Percentiles rank a stretch among this genome's conserved stretches.
Evolutionary conservation across 371 early-diverging fungal genomes (phyloP).

Genomic region (Mucor saturninus): DNA sequence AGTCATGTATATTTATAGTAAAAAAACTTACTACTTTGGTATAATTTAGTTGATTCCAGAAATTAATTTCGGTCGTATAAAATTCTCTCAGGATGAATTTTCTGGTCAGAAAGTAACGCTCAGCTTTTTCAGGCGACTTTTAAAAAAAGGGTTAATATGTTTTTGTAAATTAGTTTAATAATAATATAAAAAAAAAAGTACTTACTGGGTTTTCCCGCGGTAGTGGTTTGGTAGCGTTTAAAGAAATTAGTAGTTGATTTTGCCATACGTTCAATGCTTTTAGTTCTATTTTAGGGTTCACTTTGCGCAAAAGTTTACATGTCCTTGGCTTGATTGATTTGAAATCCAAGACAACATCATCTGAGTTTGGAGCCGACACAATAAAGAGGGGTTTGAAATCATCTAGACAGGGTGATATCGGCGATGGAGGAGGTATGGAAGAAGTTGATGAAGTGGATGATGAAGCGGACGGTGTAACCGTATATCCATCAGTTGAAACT

Average conservation of each 20-base stretch:
- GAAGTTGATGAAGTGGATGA: constrained; percentile 8
- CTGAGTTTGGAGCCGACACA: constrained; percentile 16
- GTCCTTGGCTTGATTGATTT: constrained; percentile 25
- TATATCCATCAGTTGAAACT: not conserved
- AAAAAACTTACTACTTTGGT: constrained; percentile 40
- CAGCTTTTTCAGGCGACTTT: constrained; percentile 37
- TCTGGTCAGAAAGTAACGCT: constrained; percentile 29
- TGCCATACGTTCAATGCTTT: constrained; percentile 40
- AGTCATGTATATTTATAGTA: not conserved
- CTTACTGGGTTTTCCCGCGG: not conserved
- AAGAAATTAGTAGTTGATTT: constrained; percentile 6
- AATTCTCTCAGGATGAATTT: constrained; percentile 46
- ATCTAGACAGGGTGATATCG: not conserved
- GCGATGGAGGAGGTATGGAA: not conserved
- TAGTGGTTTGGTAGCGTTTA: not conserved
- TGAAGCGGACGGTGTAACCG: not conserved
- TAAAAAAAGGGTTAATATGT: not conserved
- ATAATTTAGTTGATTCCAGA: constrained; percentile 48
- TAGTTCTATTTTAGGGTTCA: constrained; percentile 27
- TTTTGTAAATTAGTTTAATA: not conserved
- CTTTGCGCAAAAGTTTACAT: constrained; percentile 19
- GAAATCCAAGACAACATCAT: constrained; percentile 19
- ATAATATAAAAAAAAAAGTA: not conserved
- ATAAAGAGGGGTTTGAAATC: not conserved
- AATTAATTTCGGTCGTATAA: constrained; percentile 48